phyloP scores from a whole-genome alignment of 495 filamentous ascomycete genomes.

The Penicillium malachiteum region DNA sequence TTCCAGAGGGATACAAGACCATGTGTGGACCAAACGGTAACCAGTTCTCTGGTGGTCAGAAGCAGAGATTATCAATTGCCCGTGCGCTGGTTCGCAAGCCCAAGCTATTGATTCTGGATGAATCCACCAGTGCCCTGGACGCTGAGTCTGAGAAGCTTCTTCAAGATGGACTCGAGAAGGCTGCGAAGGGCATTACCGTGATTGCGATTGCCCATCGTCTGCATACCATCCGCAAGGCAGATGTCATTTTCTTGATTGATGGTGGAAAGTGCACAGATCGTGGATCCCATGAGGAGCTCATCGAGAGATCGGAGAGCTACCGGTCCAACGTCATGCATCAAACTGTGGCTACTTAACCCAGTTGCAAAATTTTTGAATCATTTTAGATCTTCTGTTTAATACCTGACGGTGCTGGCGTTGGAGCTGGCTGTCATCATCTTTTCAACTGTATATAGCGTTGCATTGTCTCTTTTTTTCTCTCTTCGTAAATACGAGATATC shows the following conservation, averaged over 20 bases:
- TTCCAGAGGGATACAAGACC: slow-evolving; percentile 65
- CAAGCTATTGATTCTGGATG: slow-evolving; percentile 69
- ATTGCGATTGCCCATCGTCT: slow-evolving; percentile 79
- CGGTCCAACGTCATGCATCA: slow-evolving; percentile 52
- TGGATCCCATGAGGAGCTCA: slow-evolving; percentile 67
- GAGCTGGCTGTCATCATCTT: background rate
- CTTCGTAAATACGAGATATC: background rate
- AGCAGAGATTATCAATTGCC: slow-evolving; percentile 73
- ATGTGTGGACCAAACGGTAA: slow-evolving; percentile 62
- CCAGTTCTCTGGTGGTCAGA: slow-evolving; percentile 71
- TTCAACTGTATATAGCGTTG: slow-evolving; percentile 3
- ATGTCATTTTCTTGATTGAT: slow-evolving; percentile 75
- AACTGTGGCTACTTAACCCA: slow-evolving; percentile 30
- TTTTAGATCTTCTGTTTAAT: background rate
- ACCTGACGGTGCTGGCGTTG: background rate
- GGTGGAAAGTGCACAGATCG: slow-evolving; percentile 62
- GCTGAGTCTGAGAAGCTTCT: slow-evolving; percentile 69
- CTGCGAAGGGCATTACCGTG: slow-evolving; percentile 69
- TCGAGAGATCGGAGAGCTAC: slow-evolving; percentile 59
- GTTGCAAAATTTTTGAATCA: background rate
- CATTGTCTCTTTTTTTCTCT: background rate
- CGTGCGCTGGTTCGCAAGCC: slow-evolving; percentile 73
- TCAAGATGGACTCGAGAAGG: slow-evolving; percentile 65
- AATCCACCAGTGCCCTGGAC: slow-evolving; percentile 76
- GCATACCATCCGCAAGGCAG: slow-evolving; percentile 70